phyloP scores from a whole-genome alignment of 495 filamentous ascomycete genomes.

The Extremus antarcticus region DNA sequence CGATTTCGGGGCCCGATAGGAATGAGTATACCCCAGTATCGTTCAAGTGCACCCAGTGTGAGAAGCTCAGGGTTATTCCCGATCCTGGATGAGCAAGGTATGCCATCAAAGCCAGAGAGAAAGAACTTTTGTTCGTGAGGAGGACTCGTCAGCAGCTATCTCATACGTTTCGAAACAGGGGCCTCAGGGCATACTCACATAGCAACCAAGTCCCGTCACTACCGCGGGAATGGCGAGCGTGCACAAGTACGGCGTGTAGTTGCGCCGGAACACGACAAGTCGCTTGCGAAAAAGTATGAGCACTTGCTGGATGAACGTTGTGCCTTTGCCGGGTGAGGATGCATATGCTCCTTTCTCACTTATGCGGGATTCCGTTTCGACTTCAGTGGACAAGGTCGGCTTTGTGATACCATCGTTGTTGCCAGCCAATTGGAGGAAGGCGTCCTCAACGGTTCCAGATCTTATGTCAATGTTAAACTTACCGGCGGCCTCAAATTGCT shows the following conservation, averaged over 20 bases:
- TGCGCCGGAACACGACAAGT: constrained; percentile 60
- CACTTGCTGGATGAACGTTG: constrained; percentile 53
- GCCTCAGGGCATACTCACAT: no score
- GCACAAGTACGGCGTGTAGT: constrained; percentile 59
- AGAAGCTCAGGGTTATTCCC: not conserved
- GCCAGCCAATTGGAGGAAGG: no score
- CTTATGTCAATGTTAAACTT: no score
- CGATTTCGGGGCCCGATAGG: constrained; percentile 51
- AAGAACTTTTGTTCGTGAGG: no score
- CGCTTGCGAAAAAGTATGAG: constrained; percentile 68
- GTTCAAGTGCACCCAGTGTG: not conserved
- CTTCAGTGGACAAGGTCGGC: not conserved
- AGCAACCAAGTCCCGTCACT: constrained; percentile 49
- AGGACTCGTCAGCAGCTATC: no score
- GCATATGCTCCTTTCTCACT: constrained; percentile 22
- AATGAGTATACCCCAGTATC: constrained; percentile 22
- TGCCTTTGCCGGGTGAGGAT: constrained; percentile 54
- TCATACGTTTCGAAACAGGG: no score
- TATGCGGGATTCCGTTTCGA: not conserved
- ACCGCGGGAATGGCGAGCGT: constrained; percentile 64
- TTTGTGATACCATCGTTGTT: no score
- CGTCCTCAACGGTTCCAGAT: no score
- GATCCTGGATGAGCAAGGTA: constrained; percentile 23
- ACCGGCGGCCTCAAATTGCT: no score
- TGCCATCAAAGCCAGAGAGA: constrained; percentile 43